These are phyloP conservation scores for Fragilariopsis cylindrus DNA, from an alignment of 108 stramenopile genomes.

Conservation along the genomic window DNA sequence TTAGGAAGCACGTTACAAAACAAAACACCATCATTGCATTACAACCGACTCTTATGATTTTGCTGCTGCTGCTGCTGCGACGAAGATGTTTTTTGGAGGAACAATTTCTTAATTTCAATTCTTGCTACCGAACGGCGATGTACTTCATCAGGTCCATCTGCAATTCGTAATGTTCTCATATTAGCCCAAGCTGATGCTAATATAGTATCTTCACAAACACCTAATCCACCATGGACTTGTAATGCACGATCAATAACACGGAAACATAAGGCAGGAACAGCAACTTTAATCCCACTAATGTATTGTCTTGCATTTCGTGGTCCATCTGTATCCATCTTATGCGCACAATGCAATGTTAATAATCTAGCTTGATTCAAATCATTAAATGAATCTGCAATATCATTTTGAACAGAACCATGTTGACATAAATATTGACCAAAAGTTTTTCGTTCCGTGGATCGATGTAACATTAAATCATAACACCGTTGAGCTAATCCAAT, in stretches of 20 bases:
- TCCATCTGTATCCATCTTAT: slow-evolving; percentile 66
- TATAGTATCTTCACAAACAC: slow-evolving; percentile 77
- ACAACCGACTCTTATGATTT: slow-evolving; percentile 1
- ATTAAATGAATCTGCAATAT: slow-evolving; percentile 80
- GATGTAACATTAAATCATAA: slow-evolving; percentile 82
- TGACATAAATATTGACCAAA: slow-evolving; percentile 81
- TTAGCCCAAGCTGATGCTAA: slow-evolving; percentile 80
- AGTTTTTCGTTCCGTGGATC: slow-evolving; percentile 64
- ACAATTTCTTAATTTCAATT: slow-evolving; percentile 64
- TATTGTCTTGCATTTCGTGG: slow-evolving; percentile 58
- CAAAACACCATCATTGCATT: not conserved
- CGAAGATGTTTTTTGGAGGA: not conserved
- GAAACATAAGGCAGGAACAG: slow-evolving; percentile 73
- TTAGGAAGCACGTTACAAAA: too few species aligned
- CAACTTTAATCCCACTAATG: slow-evolving; percentile 89
- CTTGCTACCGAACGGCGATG: slow-evolving; percentile 76
- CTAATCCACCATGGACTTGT: slow-evolving; percentile 91
- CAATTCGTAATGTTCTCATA: slow-evolving; percentile 88
- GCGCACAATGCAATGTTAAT: slow-evolving; percentile 73
- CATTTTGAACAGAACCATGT: slow-evolving; percentile 74
- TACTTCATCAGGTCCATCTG: slow-evolving; percentile 97
- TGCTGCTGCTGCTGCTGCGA: not conserved
- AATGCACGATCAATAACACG: slow-evolving; percentile 91
- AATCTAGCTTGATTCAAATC: slow-evolving; percentile 82
- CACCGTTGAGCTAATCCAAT: slow-evolving; percentile 85